These are phyloP conservation scores for Musa acuminata DNA, from an alignment of 176 grass and related monocot genomes.

Conservation along the genomic window DNA sequence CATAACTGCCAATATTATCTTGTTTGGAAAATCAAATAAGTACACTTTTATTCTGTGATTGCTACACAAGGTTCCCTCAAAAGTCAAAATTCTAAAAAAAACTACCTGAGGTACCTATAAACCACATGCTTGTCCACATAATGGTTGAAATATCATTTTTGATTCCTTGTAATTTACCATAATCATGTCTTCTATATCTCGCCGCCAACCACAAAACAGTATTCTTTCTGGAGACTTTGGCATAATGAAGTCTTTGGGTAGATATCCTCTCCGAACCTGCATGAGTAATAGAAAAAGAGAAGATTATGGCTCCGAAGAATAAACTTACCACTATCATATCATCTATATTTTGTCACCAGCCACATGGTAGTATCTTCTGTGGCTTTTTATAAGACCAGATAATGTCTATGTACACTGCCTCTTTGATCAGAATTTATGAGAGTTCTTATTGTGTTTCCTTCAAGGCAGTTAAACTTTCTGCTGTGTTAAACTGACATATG, in stretches of 20 bases:
- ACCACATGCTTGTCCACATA: constrained; percentile 2
- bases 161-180: constrained; percentile 64
- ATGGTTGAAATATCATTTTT: constrained; percentile 22
- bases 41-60: not conserved
- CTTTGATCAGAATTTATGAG: constrained; percentile 65
- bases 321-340: constrained; percentile 84
- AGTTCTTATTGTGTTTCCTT: constrained; percentile 23
- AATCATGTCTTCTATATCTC: constrained; percentile 91
- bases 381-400: constrained; percentile 51
- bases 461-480: constrained; percentile 33
- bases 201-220: constrained; percentile 87
- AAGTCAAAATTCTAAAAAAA: not conserved
- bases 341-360: constrained; percentile 79
- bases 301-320: constrained; percentile 54
- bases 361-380: constrained; percentile 85
- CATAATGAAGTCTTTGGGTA: constrained; percentile 72
- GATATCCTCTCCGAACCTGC: constrained; percentile 67
- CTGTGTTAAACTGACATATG: constrained; percentile 14
- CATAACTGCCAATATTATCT: not conserved
- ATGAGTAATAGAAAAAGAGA: constrained; percentile 37
- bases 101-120: not conserved
- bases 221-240: constrained; percentile 77
- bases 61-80: not conserved
- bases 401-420: constrained; percentile 70
- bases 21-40: not conserved